Percentiles rank a stretch among this genome's conserved stretches.
Conservation (phyloP, 2,329 filamentous ascomycete species). For the Ilyonectria sp. region DNA sequence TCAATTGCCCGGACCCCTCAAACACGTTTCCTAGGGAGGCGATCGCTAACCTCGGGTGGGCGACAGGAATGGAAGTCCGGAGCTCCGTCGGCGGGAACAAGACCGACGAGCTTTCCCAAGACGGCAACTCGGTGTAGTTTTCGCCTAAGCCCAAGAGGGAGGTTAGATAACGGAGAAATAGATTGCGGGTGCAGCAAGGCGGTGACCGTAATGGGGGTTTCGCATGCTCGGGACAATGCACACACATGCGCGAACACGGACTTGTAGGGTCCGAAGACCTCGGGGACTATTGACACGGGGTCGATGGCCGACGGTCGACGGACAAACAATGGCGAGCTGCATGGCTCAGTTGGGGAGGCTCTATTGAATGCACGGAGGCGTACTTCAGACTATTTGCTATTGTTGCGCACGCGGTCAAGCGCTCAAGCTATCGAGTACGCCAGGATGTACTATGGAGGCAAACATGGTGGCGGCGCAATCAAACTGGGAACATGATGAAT, state of each 20-base stretch:
- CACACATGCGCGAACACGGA: not conserved
- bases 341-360: not conserved
- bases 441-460: not conserved
- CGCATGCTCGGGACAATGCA: not conserved
- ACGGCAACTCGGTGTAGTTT: slow-evolving; percentile 19
- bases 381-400: not conserved
- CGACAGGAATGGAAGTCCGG: no score
- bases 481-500: slow-evolving; percentile 15
- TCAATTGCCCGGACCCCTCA: no score
- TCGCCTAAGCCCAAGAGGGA: not conserved
- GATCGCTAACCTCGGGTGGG: no score
- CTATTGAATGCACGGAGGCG: not conserved
- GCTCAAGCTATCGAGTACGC: slow-evolving; percentile 1
- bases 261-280: slow-evolving; percentile 6
- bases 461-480: slow-evolving; percentile 26
- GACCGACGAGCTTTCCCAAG: slow-evolving; percentile 3
- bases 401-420: slow-evolving; percentile 8
- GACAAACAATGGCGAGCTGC: slow-evolving; percentile 12
- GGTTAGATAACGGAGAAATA: slow-evolving; percentile 18
- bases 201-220: not conserved
- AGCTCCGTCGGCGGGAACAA: slow-evolving; percentile 31
- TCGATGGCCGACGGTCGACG: not conserved
- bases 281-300: not conserved
- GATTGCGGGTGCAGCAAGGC: slow-evolving; percentile 3
- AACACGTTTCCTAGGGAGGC: no score